Base-by-base conservation (phyloP, 192 early-diverging fungal species). In the Obelidium mucronatum region DNA sequence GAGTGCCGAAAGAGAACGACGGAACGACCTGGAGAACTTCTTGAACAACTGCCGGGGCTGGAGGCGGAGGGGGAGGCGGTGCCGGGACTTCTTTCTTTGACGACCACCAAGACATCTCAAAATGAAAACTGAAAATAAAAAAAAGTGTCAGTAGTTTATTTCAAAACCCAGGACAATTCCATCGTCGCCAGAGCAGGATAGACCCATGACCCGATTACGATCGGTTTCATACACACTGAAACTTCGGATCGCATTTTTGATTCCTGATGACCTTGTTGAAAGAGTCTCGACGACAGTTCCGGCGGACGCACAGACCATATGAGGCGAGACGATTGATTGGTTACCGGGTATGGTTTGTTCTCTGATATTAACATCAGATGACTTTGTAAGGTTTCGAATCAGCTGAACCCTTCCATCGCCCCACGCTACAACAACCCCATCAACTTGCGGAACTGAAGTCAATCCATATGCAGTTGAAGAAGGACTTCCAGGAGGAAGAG, bases 1-100 rank as follows among this genome's bases (percentile, higher is more conserved):
- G 72, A 26, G 72, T 58, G 22, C 69, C 69, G n/a, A 72, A 55
- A 8, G 69, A 33, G 37, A 72, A 72, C 15, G 72, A 42, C n/a
- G 56, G 15, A 19, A 48, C 22, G n/a, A n/a, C 36, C n/a, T n/a
- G n/a, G n/a, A n/a, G n/a, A n/a, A n/a, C n/a, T n/a, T n/a, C n/a
- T n/a, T n/a, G n/a, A n/a, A n/a, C n/a, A n/a, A n/a, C n/a, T n/a
- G n/a, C n/a, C n/a, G n/a, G n/a, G n/a, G n/a, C n/a, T n/a, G n/a
- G n/a, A n/a, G n/a, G n/a, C n/a, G n/a, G n/a, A n/a, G n/a, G n/a
- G n/a, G n/a, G n/a, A n/a, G n/a, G n/a, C n/a, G n/a, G n/a, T n/a
- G n/a, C n/a, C n/a, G n/a, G n/a, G n/a, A n/a, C n/a, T n/a, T n/a
- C n/a, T n/a, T n/a, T n/a, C n/a, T n/a, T n/a, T n/a, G n/a, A n/a